Conservation (phyloP, 2,329 filamentous ascomycete species). For the Plenodomus biglobosus region DNA sequence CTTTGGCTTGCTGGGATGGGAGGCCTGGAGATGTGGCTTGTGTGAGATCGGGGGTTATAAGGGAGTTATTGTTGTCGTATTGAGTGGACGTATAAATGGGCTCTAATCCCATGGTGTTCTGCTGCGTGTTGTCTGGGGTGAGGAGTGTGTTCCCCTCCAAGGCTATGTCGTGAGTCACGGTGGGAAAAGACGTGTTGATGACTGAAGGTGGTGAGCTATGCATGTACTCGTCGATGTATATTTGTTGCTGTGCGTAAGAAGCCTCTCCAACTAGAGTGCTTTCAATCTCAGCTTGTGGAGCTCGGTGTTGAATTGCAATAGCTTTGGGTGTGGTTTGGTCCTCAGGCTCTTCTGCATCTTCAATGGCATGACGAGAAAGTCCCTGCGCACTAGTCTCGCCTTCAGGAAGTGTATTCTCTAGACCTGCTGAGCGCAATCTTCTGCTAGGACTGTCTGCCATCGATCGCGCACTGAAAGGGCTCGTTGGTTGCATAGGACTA, state of each 20-base stretch:
- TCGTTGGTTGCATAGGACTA: slow-evolving; percentile 5
- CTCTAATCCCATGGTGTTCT: slow-evolving; percentile 27
- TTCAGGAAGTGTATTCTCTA: slow-evolving; percentile 3
- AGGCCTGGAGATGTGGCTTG: slow-evolving; percentile 30
- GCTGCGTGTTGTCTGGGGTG: slow-evolving; percentile 35
- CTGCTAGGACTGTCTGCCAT: slow-evolving; percentile 9
- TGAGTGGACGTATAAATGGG: slow-evolving; percentile 6
- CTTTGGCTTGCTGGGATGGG: slow-evolving; percentile 24
- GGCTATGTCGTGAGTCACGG: slow-evolving; percentile 14
- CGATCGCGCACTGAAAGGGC: slow-evolving; percentile 2
- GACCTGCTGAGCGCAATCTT: slow-evolving; percentile 6
- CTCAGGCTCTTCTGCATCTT: not conserved
- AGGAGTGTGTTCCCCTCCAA: slow-evolving; percentile 20
- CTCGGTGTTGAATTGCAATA: not conserved
- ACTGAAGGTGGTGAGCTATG: slow-evolving; percentile 13
- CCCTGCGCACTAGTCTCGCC: slow-evolving; percentile 15
- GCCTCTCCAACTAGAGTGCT: slow-evolving; percentile 1
- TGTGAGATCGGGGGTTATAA: slow-evolving; percentile 44
- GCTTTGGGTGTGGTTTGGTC: slow-evolving; percentile 9
- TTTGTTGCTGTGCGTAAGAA: not conserved
- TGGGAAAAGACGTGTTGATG: not conserved
- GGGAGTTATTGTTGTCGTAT: slow-evolving; percentile 29
- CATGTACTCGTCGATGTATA: slow-evolving; percentile 5
- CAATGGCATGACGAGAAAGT: slow-evolving; percentile 3
- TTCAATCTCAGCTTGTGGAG: slow-evolving; percentile 13